phyloP scores from a whole-genome alignment of 2,329 filamentous ascomycete genomes.

The Thyridium curvatum region DNA sequence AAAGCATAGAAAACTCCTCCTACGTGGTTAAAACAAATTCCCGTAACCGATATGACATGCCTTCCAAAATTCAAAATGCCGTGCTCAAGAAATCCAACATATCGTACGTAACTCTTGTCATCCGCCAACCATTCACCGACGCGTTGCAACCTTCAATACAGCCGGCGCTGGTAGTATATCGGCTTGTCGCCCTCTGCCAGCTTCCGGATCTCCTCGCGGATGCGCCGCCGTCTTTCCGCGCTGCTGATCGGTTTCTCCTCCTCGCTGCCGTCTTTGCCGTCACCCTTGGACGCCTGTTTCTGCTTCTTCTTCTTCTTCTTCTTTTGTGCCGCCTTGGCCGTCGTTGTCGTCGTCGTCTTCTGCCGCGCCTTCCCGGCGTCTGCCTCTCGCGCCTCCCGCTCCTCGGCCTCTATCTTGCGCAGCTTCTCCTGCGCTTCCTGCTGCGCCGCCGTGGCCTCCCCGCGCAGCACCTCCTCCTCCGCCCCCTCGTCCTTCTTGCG shows the following conservation, averaged over 20 bases:
- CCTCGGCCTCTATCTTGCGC: conserved; percentile 2
- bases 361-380: neutral
- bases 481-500: conserved; percentile 1
- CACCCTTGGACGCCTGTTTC: neutral
- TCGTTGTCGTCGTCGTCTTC: neutral
- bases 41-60: too few species aligned
- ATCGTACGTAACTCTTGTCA: neutral
- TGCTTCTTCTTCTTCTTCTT: conserved; percentile 3
- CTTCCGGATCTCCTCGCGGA: conserved; percentile 14
- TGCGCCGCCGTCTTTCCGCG: conserved; percentile 48
- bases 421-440: too few species aligned
- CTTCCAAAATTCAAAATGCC: neutral
- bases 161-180: conserved; percentile 47
- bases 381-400: conserved; percentile 10
- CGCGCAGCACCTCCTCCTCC: conserved; percentile 5
- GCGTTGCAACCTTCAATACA: conserved; percentile 33
- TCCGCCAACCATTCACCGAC: neutral
- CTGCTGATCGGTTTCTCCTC: conserved; percentile 39
- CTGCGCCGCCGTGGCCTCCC: conserved; percentile 3
- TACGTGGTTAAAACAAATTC: too few species aligned
- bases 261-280: neutral
- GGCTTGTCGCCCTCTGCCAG: conserved; percentile 18
- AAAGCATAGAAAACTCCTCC: too few species aligned
- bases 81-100: conserved; percentile 1
- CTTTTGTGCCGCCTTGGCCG: conserved; percentile 1